Base-by-base conservation (phyloP, 163 green algal genomes). In the Scenedesmus sp. region DNA sequence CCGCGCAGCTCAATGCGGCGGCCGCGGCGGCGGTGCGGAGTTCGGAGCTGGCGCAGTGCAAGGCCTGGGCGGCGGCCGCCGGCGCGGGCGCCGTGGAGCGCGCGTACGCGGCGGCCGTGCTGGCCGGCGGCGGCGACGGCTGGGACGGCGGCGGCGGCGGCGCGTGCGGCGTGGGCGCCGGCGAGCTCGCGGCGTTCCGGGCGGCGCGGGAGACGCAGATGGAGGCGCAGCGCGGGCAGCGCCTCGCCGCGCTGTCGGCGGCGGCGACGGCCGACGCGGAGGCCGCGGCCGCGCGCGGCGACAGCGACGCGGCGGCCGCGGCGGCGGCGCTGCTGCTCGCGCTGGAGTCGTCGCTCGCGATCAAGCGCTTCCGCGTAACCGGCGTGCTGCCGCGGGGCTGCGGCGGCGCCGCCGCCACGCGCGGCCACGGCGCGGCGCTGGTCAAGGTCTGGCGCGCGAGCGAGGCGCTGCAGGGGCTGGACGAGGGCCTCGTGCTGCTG, bases 401-500 rank as follows among this genome's bases (percentile, higher is more conserved):
- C 56, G 22, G 56, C 29, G 34, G 28, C 44, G 33, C 31, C 47
- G 64, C n/a, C 17, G 64, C 15, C 34, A 63, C 33, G n/a, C 7
- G 39, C 39, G 48, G 67, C 4, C 51, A 76, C n/a, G n/a, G n/a
- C n/a, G n/a, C n/a, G 34, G 67, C 67, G 20, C 18, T 78, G 2
- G 34, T 78, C 2, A 58, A 54, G 26, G 51, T 76, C 9, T 71
- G 57, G 71, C 36, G 71, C 7, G 10, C 58, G 58, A 83, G 83
- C 48, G 86, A 86, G 56, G 81, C 70, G 1, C 75, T 81, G 22
- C 45, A 82, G n/a, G 63, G 66, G 17, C 65, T 91, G 63, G 88
- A 88, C 70, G 75, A 92, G 34, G 71, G 78, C 14, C 82, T 88
- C 62, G 85, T 92, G 66, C 81, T 86, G 22, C 60, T 92, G 44